Evolutionary conservation across 805 yeast species (phyloP), one percentile per base, ranked within the genome.

Genomic region (Sugiyamaella floridensis): DNA sequence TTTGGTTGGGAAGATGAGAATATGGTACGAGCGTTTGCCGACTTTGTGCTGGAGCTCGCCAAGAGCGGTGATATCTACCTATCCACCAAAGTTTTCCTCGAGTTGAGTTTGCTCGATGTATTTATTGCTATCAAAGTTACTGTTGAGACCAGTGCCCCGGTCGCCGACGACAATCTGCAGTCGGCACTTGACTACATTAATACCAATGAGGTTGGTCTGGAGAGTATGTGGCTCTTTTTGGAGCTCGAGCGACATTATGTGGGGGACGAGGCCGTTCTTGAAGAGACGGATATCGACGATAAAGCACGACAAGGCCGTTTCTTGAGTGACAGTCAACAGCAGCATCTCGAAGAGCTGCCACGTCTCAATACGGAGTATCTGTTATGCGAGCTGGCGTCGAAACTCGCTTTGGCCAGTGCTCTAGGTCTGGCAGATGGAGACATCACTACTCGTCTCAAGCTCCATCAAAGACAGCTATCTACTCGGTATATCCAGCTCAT

Each of bases 231-330:
- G 37, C 37, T 32, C 2, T 83, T 76, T 55, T 68, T 81, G 54
- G 62, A 71, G 19, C 72, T 76, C 53, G 89, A 83, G 58, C 70
- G 76, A 6, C 68, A 69, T 19, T 58, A 72, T 11, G 80, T 44
- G 6, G 47, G 40, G 15, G 56, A 43, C 1, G 46, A 40, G 22
- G 43, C 29, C 42, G 43, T 9, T 15, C 47, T 48, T 22, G 42
- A 85, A 58, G 70, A 68, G 19, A 11, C 82, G 74, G 37, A 32
- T 32, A 32, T 32, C 9, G 37, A 32, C 14, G 52, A 47, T 22
- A 45, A 44, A 8, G 49, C 43, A 14, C 45, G 22, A 2, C 40
- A 29, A 19, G 37, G 22, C 3, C 37, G 28, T 2, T 11, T 11
- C 16, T 29, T 28, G 16, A 47, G 29, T 20, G 41, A 41, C 7